A percentile compares a stretch with the other conserved stretches of the same genome.
Evolutionary conservation across 371 early-diverging fungal species (phyloP).

Genomic region (Syncephalis plumigaleata): DNA sequence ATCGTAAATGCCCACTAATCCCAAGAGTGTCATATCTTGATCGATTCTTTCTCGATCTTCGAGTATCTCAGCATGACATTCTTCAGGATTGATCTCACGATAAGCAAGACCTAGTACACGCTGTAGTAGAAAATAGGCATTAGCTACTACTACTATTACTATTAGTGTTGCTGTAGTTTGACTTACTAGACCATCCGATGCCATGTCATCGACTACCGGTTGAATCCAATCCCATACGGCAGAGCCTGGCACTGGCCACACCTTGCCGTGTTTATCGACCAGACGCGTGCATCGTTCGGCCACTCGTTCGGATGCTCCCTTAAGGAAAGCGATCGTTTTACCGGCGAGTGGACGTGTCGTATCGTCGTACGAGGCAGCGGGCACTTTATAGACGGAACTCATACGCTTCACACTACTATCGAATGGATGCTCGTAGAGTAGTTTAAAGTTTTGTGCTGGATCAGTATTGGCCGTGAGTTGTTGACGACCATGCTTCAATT

Average conservation of each 20-base stretch:
- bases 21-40: constrained; percentile 60
- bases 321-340: constrained; percentile 12
- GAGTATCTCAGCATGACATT: constrained; percentile 8
- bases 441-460: constrained; percentile 19
- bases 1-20: constrained; percentile 85
- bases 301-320: constrained; percentile 65
- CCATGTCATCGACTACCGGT: constrained; percentile 27
- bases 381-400: constrained; percentile 45
- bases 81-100: constrained; percentile 15
- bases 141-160: not conserved
- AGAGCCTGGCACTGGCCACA: constrained; percentile 7
- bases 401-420: constrained; percentile 82
- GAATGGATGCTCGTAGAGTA: constrained; percentile 38
- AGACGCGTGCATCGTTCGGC: constrained; percentile 33
- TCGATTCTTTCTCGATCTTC: constrained; percentile 40
- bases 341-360: constrained; percentile 19
- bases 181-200: constrained; percentile 1
- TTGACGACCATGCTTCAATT: constrained; percentile 38
- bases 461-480: constrained; percentile 15
- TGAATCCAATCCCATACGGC: constrained; percentile 33
- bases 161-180: no score
- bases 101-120: constrained; percentile 45
- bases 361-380: no score
- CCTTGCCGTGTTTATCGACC: constrained; percentile 3
- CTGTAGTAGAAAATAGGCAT: not conserved